Percentiles rank a stretch among this genome's conserved stretches.
Evolutionary conservation across 2,329 filamentous ascomycete genomes (phyloP).

Genomic region (Aciculosporium take): DNA sequence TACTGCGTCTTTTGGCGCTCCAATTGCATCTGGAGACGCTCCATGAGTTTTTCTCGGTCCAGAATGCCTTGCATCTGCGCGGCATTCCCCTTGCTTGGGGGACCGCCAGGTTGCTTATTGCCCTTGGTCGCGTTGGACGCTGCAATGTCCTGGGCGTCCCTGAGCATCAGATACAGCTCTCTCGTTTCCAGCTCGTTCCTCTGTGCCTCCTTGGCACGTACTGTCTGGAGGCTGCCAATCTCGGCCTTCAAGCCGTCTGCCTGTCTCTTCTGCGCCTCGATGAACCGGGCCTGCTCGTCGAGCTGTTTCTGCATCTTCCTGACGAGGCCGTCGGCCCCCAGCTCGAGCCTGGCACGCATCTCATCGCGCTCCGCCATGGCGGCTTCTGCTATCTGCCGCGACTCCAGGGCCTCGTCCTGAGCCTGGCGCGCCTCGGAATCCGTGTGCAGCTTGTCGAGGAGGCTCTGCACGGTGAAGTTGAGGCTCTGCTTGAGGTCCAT

Average conservation of each 20-base stretch:
- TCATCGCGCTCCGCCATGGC: slow-evolving; percentile 95
- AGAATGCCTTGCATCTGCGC: slow-evolving; percentile 80
- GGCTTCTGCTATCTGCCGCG: slow-evolving; percentile 83
- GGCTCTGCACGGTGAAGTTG: slow-evolving; percentile 90
- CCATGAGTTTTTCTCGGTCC: slow-evolving; percentile 84
- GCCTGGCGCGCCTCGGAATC: slow-evolving; percentile 89
- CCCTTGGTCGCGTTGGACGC: slow-evolving; percentile 62
- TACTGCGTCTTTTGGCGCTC: slow-evolving; percentile 96
- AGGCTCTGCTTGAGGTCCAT: slow-evolving; percentile 97
- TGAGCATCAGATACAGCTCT: slow-evolving; percentile 94
- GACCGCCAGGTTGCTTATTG: slow-evolving; percentile 27
- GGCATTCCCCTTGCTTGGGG: slow-evolving; percentile 50
- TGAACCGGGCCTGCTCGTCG: slow-evolving; percentile 83
- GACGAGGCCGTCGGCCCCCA: slow-evolving; percentile 87
- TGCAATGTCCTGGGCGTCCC: slow-evolving; percentile 91
- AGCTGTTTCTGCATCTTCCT: slow-evolving; percentile 85
- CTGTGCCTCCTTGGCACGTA: slow-evolving; percentile 82
- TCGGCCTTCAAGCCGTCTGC: slow-evolving; percentile 82
- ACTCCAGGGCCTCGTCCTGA: slow-evolving; percentile 80
- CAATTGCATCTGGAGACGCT: slow-evolving; percentile 84
- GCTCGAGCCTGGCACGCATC: slow-evolving; percentile 72
- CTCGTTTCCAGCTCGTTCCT: slow-evolving; percentile 90
- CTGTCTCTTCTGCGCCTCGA: slow-evolving; percentile 76
- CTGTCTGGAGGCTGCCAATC: slow-evolving; percentile 68
- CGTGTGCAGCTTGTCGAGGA: slow-evolving; percentile 90